Base-by-base conservation (phyloP, 306 rosid genomes). In the Dryas octopetala region DNA sequence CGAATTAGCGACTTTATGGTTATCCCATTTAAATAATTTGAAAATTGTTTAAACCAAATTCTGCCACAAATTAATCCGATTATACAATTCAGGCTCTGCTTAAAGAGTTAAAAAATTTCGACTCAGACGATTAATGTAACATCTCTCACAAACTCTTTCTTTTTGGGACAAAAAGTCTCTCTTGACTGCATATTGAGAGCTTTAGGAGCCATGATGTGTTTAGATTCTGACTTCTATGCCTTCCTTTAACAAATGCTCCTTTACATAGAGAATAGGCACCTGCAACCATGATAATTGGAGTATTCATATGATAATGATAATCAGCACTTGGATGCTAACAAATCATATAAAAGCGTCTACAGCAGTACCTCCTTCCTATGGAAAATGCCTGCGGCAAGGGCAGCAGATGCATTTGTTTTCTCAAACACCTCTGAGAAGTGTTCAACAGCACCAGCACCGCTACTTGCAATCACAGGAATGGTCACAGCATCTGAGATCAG, bases 381-480 rank as follows among this genome's bases (percentile, higher is more conserved):
- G 78, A 96, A 96, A 80, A 96, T 96, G 66, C 99, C 99, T 1
- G 99, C 99, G 38, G 99, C 99, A 78, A 92, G 98, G 12, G 99
- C 99, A 6, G 99, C 99, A 16, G 99, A 96, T 19, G 97, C 97
- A 78, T 85, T 86, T 10, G 97, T 96, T 83, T 84, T 85, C 52
- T 15, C 10, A 53, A 96, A 92, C 65, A 96, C 99, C 66, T 92
- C 98, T 8, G 93, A 83, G 71, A 96, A 96, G 89, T 96, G 99
- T 54, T 84, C 82, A 57, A 80, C 84, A 78, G 70, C 45, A 11
- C 99, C 99, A 23, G 99, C 99, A 47, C 99, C 99, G 49, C 98
- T 96, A 77, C 99, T 96, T 59, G 99, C 99, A 6, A 96, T 96
- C 80, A 96, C 99, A 0, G 99, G 99, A 82, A 96, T 90, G 80